Evolutionary conservation across 768 basidiomycete genomes (phyloP).

Genomic region (Mycena belliarum): DNA sequence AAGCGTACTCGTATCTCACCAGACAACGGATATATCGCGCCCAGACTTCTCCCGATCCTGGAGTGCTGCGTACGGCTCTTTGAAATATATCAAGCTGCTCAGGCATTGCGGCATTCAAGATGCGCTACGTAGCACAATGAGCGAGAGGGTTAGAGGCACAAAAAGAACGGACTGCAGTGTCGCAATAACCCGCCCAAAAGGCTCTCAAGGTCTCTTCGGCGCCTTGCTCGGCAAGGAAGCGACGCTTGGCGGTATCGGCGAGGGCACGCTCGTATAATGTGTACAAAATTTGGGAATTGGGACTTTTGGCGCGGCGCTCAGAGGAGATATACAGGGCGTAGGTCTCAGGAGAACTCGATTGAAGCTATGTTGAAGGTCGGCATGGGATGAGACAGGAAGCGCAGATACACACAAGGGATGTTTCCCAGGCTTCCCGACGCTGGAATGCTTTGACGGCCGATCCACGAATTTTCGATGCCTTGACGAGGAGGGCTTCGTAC

Average conservation of each 20-base stretch:
- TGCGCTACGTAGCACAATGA: slow-evolving; percentile 38
- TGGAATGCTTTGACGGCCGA: slow-evolving; percentile 61
- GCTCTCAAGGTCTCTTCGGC: slow-evolving; percentile 59
- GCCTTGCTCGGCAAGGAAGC: slow-evolving; percentile 53
- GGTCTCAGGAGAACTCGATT: slow-evolving; percentile 52
- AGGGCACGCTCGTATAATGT: slow-evolving; percentile 76
- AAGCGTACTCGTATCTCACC: slow-evolving; percentile 38
- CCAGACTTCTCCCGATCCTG: slow-evolving; percentile 77
- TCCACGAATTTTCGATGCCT: slow-evolving; percentile 72
- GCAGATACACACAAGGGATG: slow-evolving; percentile 49
- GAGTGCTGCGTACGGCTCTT: slow-evolving; percentile 72
- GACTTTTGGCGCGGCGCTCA: slow-evolving; percentile 62
- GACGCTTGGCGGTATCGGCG: slow-evolving; percentile 63
- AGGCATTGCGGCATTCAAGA: slow-evolving; percentile 43
- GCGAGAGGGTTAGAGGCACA: neutral
- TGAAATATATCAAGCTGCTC: slow-evolving; percentile 44
- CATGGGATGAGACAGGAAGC: neutral
- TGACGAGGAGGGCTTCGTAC: slow-evolving; percentile 76
- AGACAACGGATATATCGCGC: slow-evolving; percentile 73
- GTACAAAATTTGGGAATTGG: slow-evolving; percentile 56
- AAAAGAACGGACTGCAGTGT: slow-evolving; percentile 56
- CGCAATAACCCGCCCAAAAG: slow-evolving; percentile 77
- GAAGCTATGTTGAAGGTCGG: slow-evolving; percentile 28
- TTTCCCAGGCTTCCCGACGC: slow-evolving; percentile 64
- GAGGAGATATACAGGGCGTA: slow-evolving; percentile 64